Conservation (phyloP, 768 basidiomycete species). For the Daedaleopsis sinensis region DNA sequence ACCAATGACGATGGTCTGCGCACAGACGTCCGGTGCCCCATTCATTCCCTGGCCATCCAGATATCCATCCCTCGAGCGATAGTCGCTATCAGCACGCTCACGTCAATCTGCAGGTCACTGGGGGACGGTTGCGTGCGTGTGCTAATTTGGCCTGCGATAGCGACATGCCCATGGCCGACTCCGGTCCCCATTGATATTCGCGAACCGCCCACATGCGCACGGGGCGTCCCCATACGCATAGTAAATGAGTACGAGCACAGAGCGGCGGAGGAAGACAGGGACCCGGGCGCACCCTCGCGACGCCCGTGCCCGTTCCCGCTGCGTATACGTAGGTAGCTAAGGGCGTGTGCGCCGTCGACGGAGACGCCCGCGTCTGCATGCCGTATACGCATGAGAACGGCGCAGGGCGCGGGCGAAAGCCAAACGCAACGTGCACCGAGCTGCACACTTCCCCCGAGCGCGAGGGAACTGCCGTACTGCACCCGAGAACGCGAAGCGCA, state of each 20-base stretch:
- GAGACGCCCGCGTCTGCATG: neutral
- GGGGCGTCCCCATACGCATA: no score
- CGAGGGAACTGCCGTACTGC: neutral
- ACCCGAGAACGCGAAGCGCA: neutral
- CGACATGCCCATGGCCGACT: no score
- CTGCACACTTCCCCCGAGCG: neutral
- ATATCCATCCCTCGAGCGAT: no score
- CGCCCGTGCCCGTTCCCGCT: neutral
- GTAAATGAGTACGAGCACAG: neutral
- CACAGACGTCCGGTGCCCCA: no score
- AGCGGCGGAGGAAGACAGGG: neutral
- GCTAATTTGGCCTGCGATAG: no score
- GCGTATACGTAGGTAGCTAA: no score
- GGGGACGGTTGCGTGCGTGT: neutral
- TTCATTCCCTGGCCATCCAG: no score
- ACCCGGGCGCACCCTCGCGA: neutral
- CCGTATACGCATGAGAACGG: slow-evolving; percentile 1
- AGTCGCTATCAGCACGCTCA: neutral
- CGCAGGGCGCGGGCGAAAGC: neutral
- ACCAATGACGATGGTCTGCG: neutral
- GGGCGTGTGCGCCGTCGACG: no score
- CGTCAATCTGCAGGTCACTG: neutral
- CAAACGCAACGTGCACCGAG: slow-evolving; percentile 7
- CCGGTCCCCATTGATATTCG: no score
- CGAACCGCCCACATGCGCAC: no score